These are phyloP conservation scores for Papilionanthe hybrid DNA, from an alignment of 116 monocot species.

Conservation along the genomic window DNA sequence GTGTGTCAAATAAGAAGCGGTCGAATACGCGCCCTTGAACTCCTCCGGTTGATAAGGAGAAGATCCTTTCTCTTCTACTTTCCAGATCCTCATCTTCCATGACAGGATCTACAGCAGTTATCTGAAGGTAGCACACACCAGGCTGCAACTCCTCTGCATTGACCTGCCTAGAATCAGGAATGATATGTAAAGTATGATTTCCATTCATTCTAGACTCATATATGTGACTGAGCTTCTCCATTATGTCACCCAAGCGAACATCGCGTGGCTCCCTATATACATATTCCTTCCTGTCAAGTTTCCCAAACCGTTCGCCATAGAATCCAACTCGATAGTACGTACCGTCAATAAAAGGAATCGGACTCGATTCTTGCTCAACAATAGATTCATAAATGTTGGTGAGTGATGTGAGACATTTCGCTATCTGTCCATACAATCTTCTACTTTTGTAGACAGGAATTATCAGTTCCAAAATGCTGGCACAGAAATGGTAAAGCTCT, in stretches of 20 bases:
- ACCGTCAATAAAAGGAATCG: constrained; percentile 94
- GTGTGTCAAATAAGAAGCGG: constrained; percentile 93
- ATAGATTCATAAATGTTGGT: constrained; percentile 93
- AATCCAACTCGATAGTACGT: constrained; percentile 97
- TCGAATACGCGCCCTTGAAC: constrained; percentile 88
- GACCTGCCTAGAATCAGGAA: constrained; percentile 97
- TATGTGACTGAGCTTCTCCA: constrained; percentile 95
- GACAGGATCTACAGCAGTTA: constrained; percentile 97
- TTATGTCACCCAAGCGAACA: constrained; percentile 97
- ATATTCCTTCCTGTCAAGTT: constrained; percentile 77
- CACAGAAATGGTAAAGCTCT: constrained; percentile 89
- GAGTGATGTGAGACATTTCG: constrained; percentile 92
- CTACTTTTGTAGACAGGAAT: constrained; percentile 97
- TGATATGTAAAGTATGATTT: constrained; percentile 80
- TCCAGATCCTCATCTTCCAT: constrained; percentile 99
- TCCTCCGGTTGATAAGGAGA: constrained; percentile 76
- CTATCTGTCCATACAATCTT: constrained; percentile 80
- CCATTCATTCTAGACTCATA: constrained; percentile 86
- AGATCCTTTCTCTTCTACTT: constrained; percentile 84
- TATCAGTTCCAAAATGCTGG: constrained; percentile 86
- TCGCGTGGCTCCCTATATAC: constrained; percentile 88
- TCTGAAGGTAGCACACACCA: constrained; percentile 93
- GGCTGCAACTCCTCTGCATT: constrained; percentile 90
- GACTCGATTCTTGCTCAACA: constrained; percentile 86
- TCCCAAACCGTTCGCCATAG: constrained; percentile 87